These are phyloP conservation scores for Stentor roeselii DNA, from an alignment of 73 alveolate species.

Conservation along the genomic window DNA sequence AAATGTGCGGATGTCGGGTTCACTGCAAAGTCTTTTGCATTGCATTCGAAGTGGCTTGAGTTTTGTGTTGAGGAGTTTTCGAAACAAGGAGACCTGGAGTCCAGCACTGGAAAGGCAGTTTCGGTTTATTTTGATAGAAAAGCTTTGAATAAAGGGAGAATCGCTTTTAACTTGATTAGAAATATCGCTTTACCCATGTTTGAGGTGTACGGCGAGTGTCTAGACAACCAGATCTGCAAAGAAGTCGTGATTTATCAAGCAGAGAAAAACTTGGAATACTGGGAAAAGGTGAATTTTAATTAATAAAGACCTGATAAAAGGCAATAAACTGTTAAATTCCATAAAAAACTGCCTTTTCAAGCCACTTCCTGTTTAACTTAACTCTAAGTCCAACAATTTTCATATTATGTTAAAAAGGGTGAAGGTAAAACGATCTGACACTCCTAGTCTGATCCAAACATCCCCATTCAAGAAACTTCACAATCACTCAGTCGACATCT, in stretches of 20 bases:
- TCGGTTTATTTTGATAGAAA: background rate
- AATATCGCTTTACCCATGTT: background rate
- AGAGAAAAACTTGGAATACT: background rate
- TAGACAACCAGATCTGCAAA: background rate
- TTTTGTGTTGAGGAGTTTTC: background rate
- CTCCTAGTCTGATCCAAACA: too few species aligned
- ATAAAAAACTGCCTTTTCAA: too few species aligned
- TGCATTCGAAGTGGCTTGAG: background rate
- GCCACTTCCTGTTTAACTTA: too few species aligned
- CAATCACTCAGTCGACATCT: background rate
- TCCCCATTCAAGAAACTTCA: background rate
- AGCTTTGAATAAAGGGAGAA: background rate
- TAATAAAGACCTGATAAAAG: too few species aligned
- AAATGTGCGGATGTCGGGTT: background rate
- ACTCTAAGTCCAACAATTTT: too few species aligned
- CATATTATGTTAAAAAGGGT: too few species aligned
- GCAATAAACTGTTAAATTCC: too few species aligned
- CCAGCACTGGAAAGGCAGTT: background rate
- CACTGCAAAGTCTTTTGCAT: background rate
- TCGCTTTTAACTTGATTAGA: too few species aligned
- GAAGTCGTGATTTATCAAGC: background rate
- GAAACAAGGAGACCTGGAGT: background rate
- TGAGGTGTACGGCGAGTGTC: background rate
- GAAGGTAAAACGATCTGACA: too few species aligned
- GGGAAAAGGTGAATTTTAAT: background rate